Base-by-base conservation (phyloP, 768 basidiomycete genomes). In the Tephrocybe sp. region DNA sequence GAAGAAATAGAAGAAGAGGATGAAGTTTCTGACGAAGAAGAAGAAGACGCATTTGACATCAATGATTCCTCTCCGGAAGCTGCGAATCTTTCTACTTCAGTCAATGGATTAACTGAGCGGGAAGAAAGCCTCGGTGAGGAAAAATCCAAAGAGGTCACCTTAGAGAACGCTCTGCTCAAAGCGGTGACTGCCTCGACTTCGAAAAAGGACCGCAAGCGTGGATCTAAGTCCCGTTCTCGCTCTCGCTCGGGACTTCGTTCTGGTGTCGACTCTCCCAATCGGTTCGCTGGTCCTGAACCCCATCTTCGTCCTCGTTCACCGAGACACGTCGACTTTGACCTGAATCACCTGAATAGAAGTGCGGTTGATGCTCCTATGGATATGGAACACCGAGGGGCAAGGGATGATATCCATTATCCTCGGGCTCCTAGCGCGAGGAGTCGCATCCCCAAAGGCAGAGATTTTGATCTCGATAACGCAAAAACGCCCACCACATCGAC, bases 41-140 rank as follows among this genome's bases (percentile, higher is more conserved):
- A 80, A 25, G 77, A 80, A 42, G 78, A 78, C 56, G 67, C 83
- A 59, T 98, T 85, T 67, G 97, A 99, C 66, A 98, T 98, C 44
- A 90, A 97, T 59, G 95, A 98, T 68, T 87, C 87, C 16, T 86
- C 87, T 4, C 75, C 78, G 2, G 84, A 85, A 42, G 73, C 64
- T 13, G 48, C 62, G 30, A 57, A 47, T 12, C 21, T 39, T 36
- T 15, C 43, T 35, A 32, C 47, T 25, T 49, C 45, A 28, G 52
- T 25, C 31, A 47, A 56, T 36, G 36, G 43, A 24, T 40, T 34
- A 34, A 44, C 55, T 54, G 38, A 49, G 37, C 30, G 46, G 26
- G 58, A 56, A 27, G 53, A 53, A 37, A 22, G 56, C 7, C 37
- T 60, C 6, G 64, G 59, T 12, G 47, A 58, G 25, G 58, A 65